Conservation (phyloP, 352 stramenopile species). For the Phytopythium boreale region DNA sequence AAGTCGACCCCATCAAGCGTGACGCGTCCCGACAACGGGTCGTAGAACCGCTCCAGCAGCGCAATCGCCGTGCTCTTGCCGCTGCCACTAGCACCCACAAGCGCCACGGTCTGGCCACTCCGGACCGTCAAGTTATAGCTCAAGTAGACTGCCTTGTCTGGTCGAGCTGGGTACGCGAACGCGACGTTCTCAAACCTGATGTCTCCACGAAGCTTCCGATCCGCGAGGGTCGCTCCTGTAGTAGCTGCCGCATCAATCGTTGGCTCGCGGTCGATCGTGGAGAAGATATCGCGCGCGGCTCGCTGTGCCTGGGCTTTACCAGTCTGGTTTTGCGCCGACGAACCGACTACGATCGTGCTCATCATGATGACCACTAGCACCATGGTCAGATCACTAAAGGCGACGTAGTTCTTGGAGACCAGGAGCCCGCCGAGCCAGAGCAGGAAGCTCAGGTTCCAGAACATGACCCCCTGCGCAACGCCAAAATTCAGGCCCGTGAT, state of each 20-base stretch:
- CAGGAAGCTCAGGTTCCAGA: constrained; percentile 45
- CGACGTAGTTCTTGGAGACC: constrained; percentile 34
- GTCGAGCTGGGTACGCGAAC: constrained; percentile 90
- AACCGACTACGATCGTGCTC: constrained; percentile 43
- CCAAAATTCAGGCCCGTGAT: constrained; percentile 44
- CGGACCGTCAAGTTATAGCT: constrained; percentile 60
- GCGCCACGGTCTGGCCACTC: constrained; percentile 64
- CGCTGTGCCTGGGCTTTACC: constrained; percentile 50
- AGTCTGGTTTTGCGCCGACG: constrained; percentile 44
- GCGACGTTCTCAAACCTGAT: constrained; percentile 80
- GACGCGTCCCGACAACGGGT: constrained; percentile 37
- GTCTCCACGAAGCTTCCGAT: constrained; percentile 34
- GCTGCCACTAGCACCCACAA: constrained; percentile 79
- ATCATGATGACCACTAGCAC: constrained; percentile 50
- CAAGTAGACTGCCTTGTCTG: constrained; percentile 69
- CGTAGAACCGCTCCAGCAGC: constrained; percentile 81
- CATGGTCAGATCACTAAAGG: constrained; percentile 48
- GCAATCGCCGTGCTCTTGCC: constrained; percentile 80
- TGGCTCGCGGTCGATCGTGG: constrained; percentile 69
- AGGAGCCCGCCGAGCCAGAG: constrained; percentile 55
- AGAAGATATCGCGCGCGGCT: constrained; percentile 70
- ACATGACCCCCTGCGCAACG: constrained; percentile 39
- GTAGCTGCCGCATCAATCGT: constrained; percentile 29
- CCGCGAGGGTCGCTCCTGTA: constrained; percentile 11
- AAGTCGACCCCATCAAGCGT: not conserved